Conservation (phyloP, 371 early-diverging fungal species). For the Mucor piriformis region DNA sequence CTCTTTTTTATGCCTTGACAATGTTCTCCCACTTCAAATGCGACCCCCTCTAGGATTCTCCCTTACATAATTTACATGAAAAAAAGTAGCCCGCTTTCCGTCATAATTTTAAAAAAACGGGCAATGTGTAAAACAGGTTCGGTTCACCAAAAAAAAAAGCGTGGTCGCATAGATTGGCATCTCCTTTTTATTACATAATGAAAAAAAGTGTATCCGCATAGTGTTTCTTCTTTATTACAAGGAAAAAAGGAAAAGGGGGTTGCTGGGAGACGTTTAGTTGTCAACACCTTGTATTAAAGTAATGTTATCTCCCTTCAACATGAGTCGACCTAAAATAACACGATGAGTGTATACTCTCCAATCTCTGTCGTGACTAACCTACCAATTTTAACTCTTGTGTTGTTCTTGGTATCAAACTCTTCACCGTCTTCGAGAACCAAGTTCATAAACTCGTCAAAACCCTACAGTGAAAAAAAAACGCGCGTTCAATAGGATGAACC, state of each 20-base stretch:
- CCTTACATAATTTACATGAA: no score
- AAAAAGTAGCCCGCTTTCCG: no score
- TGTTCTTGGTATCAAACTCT: conserved; percentile 81
- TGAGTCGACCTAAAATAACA: conserved; percentile 22
- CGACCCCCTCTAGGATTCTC: no score
- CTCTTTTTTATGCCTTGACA: no score
- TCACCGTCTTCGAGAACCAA: conserved; percentile 89
- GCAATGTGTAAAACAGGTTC: no score
- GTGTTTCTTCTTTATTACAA: no score
- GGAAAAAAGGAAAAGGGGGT: not conserved
- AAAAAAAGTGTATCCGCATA: no score
- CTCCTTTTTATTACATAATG: no score
- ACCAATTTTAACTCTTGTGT: conserved; percentile 67
- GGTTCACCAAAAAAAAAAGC: no score
- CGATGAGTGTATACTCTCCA: not conserved
- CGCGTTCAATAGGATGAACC: not conserved
- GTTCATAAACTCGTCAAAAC: conserved; percentile 98
- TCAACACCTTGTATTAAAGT: conserved; percentile 37
- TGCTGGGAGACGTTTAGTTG: not conserved
- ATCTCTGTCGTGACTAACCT: not conserved
- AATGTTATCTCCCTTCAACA: conserved; percentile 35
- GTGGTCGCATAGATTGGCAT: no score
- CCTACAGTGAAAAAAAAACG: conserved; percentile 54
- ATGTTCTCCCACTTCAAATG: no score
- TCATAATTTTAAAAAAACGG: no score